Base-by-base conservation (phyloP, 2,329 filamentous ascomycete species). In the Penicillium sp. region DNA sequence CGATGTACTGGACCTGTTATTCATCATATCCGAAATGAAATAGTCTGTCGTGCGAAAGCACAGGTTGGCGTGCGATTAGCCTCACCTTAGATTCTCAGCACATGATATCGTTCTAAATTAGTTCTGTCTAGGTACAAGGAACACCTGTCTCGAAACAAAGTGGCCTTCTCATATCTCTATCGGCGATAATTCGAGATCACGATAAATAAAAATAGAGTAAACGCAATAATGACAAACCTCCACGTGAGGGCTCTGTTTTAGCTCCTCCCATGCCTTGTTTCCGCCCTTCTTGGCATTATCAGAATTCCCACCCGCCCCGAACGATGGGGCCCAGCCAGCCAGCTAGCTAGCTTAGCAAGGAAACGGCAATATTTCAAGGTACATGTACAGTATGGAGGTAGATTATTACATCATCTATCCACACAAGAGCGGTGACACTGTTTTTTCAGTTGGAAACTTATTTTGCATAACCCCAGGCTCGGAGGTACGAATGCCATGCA, bases 211-310 rank as follows among this genome's bases (percentile, higher is more conserved):
- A 33, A 33, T 33, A 33, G 30, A 28, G 28, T 28, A 28, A 28
- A 59, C 40, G 58, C 59, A 61, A 61, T 61, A n/a, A 58, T 61
- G 59, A 61, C 59, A 47, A 61, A 49, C 17, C 28, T 35, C 45
- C 47, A 26, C 26, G 35, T 26, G 53, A 17, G 26, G 35, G 26
- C 49, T 40, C 22, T 26, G 22, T 28, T 17, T 49, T 30, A 10
- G 35, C 8, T 13, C 22, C 6, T 26, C 35, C 19, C 19, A n/a
- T 60, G 61, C 61, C 54, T 58, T 60, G 57, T 50, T 63, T 57
- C 17, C 17, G 2, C n/a, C 4, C 9, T 2, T 50, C 55, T 57
- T 57, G 55, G 45, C 35, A 51, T 4, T 28, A n/a, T 33, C 35
- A 22, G 22, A 30, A 26, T 17, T 9, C 30, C 35, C 38, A 42